Evolutionary conservation across 495 filamentous ascomycete species (phyloP), one percentile per base, ranked within the genome.

Genomic region (Geoglossum glabrum): DNA sequence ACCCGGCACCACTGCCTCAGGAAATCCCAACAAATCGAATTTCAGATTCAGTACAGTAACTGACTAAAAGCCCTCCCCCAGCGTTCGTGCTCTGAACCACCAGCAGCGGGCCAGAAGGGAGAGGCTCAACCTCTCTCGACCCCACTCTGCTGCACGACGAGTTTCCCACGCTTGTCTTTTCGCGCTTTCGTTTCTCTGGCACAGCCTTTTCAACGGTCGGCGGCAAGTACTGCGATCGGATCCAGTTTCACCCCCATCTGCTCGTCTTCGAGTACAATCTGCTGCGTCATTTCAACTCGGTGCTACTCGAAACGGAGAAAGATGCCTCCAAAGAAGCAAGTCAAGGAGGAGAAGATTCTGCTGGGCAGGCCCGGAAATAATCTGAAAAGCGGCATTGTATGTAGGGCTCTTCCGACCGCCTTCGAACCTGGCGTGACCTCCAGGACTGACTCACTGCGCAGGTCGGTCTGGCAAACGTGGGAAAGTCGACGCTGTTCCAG

Each of bases 401-500:
- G 86, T 82, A 74, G 74, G n/a, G 23, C 10, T 21, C 74, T 63
- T 61, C 54, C 73, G 69, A 70, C 68, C 61, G 52, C 34, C 21
- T 60, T 45, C 51, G 36, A 34, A 26, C 40, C 55, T 56, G 49
- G 56, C 60, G 45, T 46, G 30, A 31, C 57, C 47, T 57, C 59
- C 62, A 26, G 46, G 36, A 13, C 31, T 17, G 36, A 50, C 57
- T 57, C 54, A 62, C 57, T 59, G 49, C 34, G 64, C 71, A 95
- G 89, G 89, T 98, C 68, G 93, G 93, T 72, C 83, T 99, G 68
- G 93, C 93, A 67, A 99, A 99, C 71, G 93, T 99, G 62, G 93
- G 93, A 68, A 99, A 99, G 74, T 99, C 93, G 59, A 99, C 93
- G 26, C 84, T 99, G 65, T 99, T 99, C 77, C 93, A 99, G 74